Percentiles rank a stretch among this genome's conserved stretches.
Evolutionary conservation across 176 grass and related monocot species (phyloP).

Genomic region (Poa pratensis): DNA sequence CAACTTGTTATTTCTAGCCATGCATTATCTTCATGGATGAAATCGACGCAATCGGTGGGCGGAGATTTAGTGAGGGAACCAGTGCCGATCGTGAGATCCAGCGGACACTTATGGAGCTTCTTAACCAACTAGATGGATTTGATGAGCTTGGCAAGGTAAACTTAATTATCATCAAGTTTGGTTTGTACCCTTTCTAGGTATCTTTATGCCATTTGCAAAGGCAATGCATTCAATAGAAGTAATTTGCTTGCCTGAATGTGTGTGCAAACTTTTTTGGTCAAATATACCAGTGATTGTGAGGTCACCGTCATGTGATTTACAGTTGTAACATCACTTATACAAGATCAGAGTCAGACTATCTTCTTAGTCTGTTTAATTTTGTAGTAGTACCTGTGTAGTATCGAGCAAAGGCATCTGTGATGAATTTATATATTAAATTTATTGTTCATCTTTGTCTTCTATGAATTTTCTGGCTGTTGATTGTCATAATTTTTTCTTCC

Average conservation of each 20-base stretch:
- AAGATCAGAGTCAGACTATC: neutral
- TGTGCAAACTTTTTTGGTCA: constrained; percentile 8
- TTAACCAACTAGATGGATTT: constrained; percentile 97
- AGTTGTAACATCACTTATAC: constrained; percentile 9
- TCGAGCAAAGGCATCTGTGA: neutral
- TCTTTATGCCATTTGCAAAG: neutral
- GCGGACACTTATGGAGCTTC: constrained; percentile 94
- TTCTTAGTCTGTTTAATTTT: neutral
- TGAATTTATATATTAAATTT: constrained; percentile 26
- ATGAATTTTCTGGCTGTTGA: neutral
- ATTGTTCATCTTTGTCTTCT: neutral
- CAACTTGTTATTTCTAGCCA: constrained; percentile 62
- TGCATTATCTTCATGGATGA: constrained; percentile 99
- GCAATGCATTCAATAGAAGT: neutral
- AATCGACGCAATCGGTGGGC: constrained; percentile 97
- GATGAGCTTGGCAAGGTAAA: constrained; percentile 97
- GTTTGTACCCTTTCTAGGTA: neutral
- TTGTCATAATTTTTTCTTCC: neutral
- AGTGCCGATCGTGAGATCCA: constrained; percentile 99
- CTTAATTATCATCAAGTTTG: constrained; percentile 24
- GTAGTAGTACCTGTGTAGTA: neutral
- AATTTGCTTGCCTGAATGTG: constrained; percentile 19
- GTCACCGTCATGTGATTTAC: neutral
- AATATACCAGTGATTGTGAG: neutral
- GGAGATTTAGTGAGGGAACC: constrained; percentile 97